Evolutionary conservation across 2,329 filamentous ascomycete species (phyloP), one percentile per base, ranked within the genome.

Genomic region (Malbranchea zuffiana): DNA sequence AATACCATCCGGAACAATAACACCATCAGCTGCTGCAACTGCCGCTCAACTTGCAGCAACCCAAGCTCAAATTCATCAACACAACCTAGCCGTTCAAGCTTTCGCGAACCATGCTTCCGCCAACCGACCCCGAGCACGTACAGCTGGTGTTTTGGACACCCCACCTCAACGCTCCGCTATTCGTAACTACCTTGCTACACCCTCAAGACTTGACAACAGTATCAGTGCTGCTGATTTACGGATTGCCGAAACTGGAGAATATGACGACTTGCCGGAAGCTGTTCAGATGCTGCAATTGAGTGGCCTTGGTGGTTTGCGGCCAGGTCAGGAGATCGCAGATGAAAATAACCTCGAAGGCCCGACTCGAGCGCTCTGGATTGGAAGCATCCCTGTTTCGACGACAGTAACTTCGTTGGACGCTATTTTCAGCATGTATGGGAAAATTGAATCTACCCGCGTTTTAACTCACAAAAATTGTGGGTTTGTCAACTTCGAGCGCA

Each of bases 401-500:
- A 98, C 90, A 0, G 87, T 90, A 7, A 93, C 88, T 1, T 96
- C 90, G 1, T 66, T 98, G 43, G 85, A 85, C 40, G 86, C 92
- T 47, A 94, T 96, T 65, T 98, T 98, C 66, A 83, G 84, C 58
- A 74, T 79, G n/a, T 93, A 90, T 48, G 90, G 90, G 6, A 74
- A 81, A 3, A 94, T 98, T 45, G 72, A 90, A 47, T 95, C 88
- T 3, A 88, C 85, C 18, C 75, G 90, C 46, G 90, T 98, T 3
- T 69, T 98, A 44, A 96, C 90, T 0, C 86, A 98, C 68, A 98
- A 98, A 71, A 96, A 94, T 62, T 98, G 90, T 56, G 90, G 88
- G 3, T 98, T 98, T 50, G 88, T 98, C 55, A 98, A 98, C 61
- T 98, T 94, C 53, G 86, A 96, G 61, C 80, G 76, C 41, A 65